These are phyloP conservation scores for Thymus quinquecostatus DNA, from an alignment of 257 asterid genomes.

Conservation along the genomic window DNA sequence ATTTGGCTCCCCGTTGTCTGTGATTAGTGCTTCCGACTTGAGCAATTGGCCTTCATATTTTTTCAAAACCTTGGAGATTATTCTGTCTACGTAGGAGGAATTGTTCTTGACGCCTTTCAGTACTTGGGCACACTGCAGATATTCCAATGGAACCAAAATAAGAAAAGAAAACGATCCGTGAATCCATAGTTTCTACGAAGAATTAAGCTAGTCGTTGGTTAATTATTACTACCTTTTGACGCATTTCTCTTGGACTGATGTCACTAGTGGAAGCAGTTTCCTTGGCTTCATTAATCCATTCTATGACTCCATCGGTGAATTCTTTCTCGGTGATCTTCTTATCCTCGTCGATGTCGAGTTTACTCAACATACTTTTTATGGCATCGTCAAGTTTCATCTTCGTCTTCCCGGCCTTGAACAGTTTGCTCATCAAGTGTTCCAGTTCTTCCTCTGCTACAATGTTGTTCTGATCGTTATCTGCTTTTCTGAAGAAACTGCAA, in stretches of 20 bases:
- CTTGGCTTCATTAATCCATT: conserved; percentile 48
- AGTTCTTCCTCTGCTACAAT: too few relatives aligned
- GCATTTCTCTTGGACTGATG: conserved; percentile 25
- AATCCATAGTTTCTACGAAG: background rate
- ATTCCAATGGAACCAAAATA: too few relatives aligned
- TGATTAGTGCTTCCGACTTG: conserved; percentile 44
- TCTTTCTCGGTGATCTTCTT: conserved; percentile 41
- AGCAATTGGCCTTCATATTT: conserved; percentile 49
- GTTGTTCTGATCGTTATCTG: too few relatives aligned
- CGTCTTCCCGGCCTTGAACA: too few relatives aligned
- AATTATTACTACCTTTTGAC: conserved; percentile 47
- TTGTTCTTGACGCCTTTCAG: conserved; percentile 42
- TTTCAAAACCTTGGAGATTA: conserved; percentile 50
- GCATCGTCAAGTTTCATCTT: too few relatives aligned
- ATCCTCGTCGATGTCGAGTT: conserved; percentile 41
- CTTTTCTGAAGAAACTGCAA: conserved; percentile 35
- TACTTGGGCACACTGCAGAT: conserved; percentile 38
- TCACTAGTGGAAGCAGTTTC: conserved; percentile 21
- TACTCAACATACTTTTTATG: conserved; percentile 39
- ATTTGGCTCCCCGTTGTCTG: conserved; percentile 56
- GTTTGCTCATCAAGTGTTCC: too few relatives aligned
- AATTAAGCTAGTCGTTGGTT: background rate
- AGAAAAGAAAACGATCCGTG: background rate
- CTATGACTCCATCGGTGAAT: conserved; percentile 46
- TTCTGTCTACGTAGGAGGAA: conserved; percentile 36